Conservation (phyloP, 2,329 filamentous ascomycete species). For the Penicillium oxalicum region DNA sequence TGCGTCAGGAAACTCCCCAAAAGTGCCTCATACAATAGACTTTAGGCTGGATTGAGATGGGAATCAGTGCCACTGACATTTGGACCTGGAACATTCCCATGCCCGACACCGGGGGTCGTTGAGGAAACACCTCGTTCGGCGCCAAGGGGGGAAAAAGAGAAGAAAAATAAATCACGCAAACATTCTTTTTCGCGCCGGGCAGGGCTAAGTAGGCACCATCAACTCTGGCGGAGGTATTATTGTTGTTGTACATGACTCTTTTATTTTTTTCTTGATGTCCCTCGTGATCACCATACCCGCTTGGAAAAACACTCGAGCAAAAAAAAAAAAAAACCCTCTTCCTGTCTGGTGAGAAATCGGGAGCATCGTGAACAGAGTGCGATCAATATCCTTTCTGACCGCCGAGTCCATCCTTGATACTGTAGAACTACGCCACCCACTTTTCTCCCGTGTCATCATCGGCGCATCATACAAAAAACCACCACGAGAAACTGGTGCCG, state of each 20-base stretch:
- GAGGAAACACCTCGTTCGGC: slow-evolving; percentile 13
- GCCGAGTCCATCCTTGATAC: no score
- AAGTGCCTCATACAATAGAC: slow-evolving; percentile 11
- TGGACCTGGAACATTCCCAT: slow-evolving; percentile 4
- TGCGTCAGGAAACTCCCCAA: background rate
- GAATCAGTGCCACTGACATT: no score
- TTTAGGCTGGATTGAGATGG: background rate
- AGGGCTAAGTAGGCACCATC: no score
- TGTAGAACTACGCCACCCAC: slow-evolving; percentile 12
- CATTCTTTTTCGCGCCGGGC: slow-evolving; percentile 1
- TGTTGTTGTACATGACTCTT: no score
- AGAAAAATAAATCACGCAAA: slow-evolving; percentile 13
- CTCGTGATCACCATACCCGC: no score
- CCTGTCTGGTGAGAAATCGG: no score
- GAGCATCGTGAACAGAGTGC: no score
- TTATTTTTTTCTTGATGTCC: no score
- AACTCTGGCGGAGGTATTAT: no score
- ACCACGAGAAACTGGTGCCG: slow-evolving; percentile 14
- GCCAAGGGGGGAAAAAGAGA: background rate
- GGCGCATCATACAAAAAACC: slow-evolving; percentile 19
- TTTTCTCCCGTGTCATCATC: slow-evolving; percentile 18
- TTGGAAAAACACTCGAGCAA: no score
- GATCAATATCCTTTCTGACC: no score
- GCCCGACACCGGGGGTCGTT: slow-evolving; percentile 21
- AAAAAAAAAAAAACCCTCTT: no score